Conservation (phyloP, 2,329 filamentous ascomycete genomes). For the Colletotrichum salicis region DNA sequence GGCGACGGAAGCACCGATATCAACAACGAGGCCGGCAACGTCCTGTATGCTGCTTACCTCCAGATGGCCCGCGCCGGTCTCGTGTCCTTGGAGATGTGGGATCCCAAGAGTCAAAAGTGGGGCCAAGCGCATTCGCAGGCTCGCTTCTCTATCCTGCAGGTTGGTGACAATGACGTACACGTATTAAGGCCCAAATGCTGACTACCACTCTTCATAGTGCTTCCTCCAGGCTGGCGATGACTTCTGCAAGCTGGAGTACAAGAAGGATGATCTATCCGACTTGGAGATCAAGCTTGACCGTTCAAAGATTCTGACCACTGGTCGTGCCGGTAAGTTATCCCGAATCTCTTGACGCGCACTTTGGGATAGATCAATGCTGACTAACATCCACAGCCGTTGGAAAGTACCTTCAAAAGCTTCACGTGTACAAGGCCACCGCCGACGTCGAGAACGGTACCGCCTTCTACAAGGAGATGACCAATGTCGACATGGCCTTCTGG, state of each 20-base stretch:
- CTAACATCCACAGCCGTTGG: conserved; percentile 70
- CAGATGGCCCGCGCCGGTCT: conserved; percentile 95
- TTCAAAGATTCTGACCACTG: conserved; percentile 84
- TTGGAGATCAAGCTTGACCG: conserved; percentile 85
- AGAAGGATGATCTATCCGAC: conserved; percentile 79
- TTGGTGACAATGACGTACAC: conserved; percentile 31
- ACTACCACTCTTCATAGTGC: conserved; percentile 54
- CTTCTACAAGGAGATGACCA: conserved; percentile 86
- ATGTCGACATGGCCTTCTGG: conserved; percentile 85
- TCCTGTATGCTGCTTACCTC: conserved; percentile 89
- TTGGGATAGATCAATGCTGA: conserved; percentile 38
- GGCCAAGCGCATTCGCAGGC: conserved; percentile 93
- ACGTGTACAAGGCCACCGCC: conserved; percentile 91
- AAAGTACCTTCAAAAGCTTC: conserved; percentile 87
- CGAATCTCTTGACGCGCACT: neutral
- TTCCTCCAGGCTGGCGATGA: conserved; percentile 88
- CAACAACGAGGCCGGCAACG: conserved; percentile 80
- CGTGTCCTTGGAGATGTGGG: conserved; percentile 91
- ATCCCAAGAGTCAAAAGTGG: conserved; percentile 90
- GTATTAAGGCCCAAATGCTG: neutral
- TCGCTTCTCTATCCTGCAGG: conserved; percentile 84
- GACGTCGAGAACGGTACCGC: conserved; percentile 81
- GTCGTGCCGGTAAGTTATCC: conserved; percentile 68
- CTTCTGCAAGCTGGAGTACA: conserved; percentile 85
- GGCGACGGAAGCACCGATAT: conserved; percentile 81